Conservation (phyloP, 345 rosid genomes). For the Raphanus sativus region DNA sequence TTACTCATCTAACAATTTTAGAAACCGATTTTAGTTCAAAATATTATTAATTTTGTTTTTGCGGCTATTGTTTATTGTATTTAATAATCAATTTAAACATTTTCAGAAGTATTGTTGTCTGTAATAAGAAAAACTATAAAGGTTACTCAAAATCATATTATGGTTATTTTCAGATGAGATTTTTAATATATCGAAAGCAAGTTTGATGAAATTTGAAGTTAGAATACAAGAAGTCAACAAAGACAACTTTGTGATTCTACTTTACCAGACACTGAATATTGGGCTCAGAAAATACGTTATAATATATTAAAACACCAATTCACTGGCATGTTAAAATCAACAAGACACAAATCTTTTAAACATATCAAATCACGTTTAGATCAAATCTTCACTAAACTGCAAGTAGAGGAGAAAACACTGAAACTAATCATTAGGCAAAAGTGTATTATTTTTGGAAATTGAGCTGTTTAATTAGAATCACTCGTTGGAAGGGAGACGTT, state of each 20-base stretch:
- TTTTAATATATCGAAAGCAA: neutral
- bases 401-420: neutral
- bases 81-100: neutral
- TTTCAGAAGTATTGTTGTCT: neutral
- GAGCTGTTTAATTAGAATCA: neutral
- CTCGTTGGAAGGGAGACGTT: too few species aligned
- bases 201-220: neutral
- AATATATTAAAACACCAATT: neutral
- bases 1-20: too few species aligned
- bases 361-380: slow-evolving; percentile 17
- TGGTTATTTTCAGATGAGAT: neutral
- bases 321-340: neutral
- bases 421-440: slow-evolving; percentile 1
- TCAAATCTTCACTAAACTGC: neutral
- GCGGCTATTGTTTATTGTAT: too few species aligned
- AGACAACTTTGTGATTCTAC: slow-evolving; percentile 1
- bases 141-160: neutral
- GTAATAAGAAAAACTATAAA: neutral
- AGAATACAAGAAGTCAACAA: neutral
- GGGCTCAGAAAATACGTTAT: neutral
- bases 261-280: neutral
- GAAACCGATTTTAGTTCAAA: too few species aligned
- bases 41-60: too few species aligned
- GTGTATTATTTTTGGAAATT: neutral
- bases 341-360: neutral